These are phyloP conservation scores for Yamadazyma sp. DNA, from an alignment of 1,139 yeast genomes.

Conservation along the genomic window DNA sequence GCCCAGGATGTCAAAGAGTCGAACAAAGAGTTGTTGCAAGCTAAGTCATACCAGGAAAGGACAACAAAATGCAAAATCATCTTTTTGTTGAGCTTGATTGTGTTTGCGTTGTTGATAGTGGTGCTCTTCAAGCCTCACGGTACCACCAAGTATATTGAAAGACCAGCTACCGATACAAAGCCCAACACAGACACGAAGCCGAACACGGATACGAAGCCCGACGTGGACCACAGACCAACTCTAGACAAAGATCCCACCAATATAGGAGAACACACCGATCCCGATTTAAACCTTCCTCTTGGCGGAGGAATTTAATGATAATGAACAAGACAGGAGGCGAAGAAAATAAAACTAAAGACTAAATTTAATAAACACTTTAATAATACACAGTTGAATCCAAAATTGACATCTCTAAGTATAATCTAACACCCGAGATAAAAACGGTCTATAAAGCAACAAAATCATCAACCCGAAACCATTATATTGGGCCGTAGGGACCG, in stretches of 20 bases:
- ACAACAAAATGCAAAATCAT: slow-evolving; percentile 91
- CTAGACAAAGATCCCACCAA: background rate
- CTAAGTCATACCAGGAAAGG: slow-evolving; percentile 79
- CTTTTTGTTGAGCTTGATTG: slow-evolving; percentile 66
- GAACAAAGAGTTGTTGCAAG: slow-evolving; percentile 72
- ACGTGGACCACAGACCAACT: background rate
- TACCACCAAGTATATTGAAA: slow-evolving; percentile 24
- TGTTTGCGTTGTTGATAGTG: slow-evolving; percentile 68
- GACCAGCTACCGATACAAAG: background rate
- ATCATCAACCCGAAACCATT: background rate
- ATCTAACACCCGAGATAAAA: no score
- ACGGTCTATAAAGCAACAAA: no score
- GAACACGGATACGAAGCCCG: slow-evolving; percentile 1
- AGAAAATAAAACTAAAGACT: background rate
- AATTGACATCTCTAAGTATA: no score
- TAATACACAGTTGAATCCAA: background rate
- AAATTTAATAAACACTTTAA: background rate
- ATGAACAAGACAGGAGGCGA: no score
- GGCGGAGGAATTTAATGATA: background rate
- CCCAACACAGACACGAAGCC: background rate
- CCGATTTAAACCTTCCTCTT: slow-evolving; percentile 1
- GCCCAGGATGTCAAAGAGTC: slow-evolving; percentile 75
- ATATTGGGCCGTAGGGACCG: slow-evolving; percentile 21
- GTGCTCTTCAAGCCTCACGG: slow-evolving; percentile 65
- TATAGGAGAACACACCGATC: background rate